These are phyloP conservation scores for Penicillium samsonianum DNA, from an alignment of 495 filamentous ascomycete species.

Conservation along the genomic window DNA sequence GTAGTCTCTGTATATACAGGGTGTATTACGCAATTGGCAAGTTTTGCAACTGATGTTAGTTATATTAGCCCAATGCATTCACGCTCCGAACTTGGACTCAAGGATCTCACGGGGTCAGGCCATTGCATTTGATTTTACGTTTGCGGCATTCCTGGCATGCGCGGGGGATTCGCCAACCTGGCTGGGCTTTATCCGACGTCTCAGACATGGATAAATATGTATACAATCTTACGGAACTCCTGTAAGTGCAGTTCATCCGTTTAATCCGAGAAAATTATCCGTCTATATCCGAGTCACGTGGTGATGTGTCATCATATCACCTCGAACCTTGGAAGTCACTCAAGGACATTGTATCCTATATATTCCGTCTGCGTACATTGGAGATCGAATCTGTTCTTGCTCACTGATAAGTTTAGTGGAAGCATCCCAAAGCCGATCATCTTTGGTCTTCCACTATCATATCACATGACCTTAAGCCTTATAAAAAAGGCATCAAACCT, in stretches of 20 bases:
- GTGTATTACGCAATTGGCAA: constrained; percentile 37
- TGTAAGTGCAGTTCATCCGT: constrained; percentile 13
- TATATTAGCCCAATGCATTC: neutral
- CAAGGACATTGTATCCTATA: no score
- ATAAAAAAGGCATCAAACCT: no score
- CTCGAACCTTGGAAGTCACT: no score
- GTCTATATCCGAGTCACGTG: constrained; percentile 32
- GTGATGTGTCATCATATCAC: neutral
- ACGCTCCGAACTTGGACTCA: neutral
- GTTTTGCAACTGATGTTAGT: constrained; percentile 35
- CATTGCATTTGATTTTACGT: constrained; percentile 49
- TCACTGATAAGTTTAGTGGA: no score
- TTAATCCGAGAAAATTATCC: constrained; percentile 22
- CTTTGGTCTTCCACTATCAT: no score
- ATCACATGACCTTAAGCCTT: no score
- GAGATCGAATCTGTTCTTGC: no score
- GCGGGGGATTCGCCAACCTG: constrained; percentile 44
- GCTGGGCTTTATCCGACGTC: constrained; percentile 18
- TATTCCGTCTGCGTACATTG: no score
- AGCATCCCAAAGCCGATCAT: no score
- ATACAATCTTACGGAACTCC: neutral
- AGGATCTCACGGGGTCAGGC: constrained; percentile 34
- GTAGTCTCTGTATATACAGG: constrained; percentile 43
- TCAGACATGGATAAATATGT: constrained; percentile 33
- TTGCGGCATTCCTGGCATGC: constrained; percentile 48